Evolutionary conservation across 2,329 filamentous ascomycete species (phyloP).

Genomic region (Botryosphaeria dothidea): DNA sequence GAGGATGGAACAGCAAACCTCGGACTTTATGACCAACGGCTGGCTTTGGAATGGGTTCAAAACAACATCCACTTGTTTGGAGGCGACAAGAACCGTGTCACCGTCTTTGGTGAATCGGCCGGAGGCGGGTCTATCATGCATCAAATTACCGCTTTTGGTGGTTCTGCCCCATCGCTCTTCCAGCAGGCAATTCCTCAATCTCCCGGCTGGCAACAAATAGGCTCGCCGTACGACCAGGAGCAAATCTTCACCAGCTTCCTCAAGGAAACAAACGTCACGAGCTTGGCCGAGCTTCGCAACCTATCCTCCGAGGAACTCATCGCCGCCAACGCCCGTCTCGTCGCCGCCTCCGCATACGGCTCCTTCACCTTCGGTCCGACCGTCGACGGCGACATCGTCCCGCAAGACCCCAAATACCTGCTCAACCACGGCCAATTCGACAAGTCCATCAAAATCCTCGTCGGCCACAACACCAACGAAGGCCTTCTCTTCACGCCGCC

Average conservation of each 20-base stretch:
- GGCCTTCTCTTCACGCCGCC: slow-evolving; percentile 38
- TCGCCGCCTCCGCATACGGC: slow-evolving; percentile 35
- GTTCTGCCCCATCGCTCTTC: slow-evolving; percentile 35
- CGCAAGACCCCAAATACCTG: slow-evolving; percentile 32
- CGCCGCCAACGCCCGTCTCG: slow-evolving; percentile 35
- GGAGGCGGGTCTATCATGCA: slow-evolving; percentile 40
- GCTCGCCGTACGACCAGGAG: slow-evolving; percentile 32
- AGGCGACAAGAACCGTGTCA: slow-evolving; percentile 39
- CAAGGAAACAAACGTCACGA: slow-evolving; percentile 33
- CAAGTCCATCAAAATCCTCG: slow-evolving; percentile 36
- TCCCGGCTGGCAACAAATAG: slow-evolving; percentile 40
- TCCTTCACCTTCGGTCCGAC: slow-evolving; percentile 34
- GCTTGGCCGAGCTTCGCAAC: slow-evolving; percentile 35
- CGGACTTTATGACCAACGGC: slow-evolving; percentile 39
- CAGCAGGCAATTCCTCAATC: slow-evolving; percentile 41
- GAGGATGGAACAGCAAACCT: slow-evolving; percentile 37
- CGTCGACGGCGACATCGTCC: slow-evolving; percentile 37
- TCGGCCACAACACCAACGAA: slow-evolving; percentile 48
- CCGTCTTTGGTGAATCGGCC: slow-evolving; percentile 40
- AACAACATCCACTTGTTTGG: slow-evolving; percentile 41
- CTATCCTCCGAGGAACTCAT: slow-evolving; percentile 34
- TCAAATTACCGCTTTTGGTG: slow-evolving; percentile 35
- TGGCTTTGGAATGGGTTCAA: slow-evolving; percentile 43
- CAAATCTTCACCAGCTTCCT: slow-evolving; percentile 33
- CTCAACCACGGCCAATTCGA: slow-evolving; percentile 40